phyloP scores from a whole-genome alignment of 352 stramenopile genomes.

The Pythium aquatile region DNA sequence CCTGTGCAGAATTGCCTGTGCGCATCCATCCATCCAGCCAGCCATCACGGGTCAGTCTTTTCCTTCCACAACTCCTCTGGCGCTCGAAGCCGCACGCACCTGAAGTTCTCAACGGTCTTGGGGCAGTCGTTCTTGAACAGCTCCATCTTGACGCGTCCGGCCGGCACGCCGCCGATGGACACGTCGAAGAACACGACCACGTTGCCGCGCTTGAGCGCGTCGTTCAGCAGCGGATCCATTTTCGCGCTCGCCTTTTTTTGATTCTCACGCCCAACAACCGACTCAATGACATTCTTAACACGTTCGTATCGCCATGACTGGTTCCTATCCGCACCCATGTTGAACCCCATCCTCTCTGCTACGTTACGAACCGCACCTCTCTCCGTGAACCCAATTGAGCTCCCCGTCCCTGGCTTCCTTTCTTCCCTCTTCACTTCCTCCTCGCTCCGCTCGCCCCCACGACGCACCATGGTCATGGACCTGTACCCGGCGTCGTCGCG shows the following conservation, averaged over 20 bases:
- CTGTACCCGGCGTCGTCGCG: slow-evolving; percentile 63
- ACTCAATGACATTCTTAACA: background rate
- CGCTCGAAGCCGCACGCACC: slow-evolving; percentile 27
- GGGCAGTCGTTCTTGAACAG: slow-evolving; percentile 96
- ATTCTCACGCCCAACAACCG: background rate
- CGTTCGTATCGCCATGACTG: background rate
- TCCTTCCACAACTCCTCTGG: background rate
- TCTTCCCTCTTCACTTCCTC: background rate
- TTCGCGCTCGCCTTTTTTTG: background rate
- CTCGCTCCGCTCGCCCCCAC: background rate
- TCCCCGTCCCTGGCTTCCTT: background rate
- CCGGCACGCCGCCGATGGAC: slow-evolving; percentile 79
- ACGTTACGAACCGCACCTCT: slow-evolving; percentile 2
- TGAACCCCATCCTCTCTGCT: background rate
- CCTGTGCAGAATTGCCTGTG: slow-evolving; percentile 95
- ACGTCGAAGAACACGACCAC: slow-evolving; percentile 96
- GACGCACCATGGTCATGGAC: slow-evolving; percentile 22
- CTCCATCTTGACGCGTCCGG: slow-evolving; percentile 94
- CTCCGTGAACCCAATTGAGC: slow-evolving; percentile 9
- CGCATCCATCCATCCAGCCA: slow-evolving; percentile 3
- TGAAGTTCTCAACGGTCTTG: slow-evolving; percentile 97
- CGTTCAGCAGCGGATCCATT: slow-evolving; percentile 88
- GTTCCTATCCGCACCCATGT: slow-evolving; percentile 3
- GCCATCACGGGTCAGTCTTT: background rate
- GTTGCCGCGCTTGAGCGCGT: slow-evolving; percentile 92